phyloP scores from a whole-genome alignment of 345 rosid species.

The Eucalyptus albens region DNA sequence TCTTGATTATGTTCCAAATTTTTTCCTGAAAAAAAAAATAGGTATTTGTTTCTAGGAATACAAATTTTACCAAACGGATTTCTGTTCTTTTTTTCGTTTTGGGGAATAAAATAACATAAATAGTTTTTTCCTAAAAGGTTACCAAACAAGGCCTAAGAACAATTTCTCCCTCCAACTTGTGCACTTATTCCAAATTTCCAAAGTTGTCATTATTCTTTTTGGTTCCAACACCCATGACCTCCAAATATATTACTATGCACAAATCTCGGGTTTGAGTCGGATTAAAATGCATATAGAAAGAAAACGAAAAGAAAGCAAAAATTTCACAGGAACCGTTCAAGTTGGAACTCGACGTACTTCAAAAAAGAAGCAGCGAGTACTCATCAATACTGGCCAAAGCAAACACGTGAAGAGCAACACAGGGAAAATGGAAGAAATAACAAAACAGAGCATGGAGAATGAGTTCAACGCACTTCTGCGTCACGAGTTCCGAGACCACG shows the following conservation, averaged over 20 bases:
- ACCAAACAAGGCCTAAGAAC: rapidly evolving
- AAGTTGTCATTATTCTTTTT: too few relatives aligned
- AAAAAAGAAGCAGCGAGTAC: background rate
- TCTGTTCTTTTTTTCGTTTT: rapidly evolving
- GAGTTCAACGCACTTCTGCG: background rate
- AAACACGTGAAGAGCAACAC: background rate
- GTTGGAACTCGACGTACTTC: background rate
- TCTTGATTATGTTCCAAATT: rapidly evolving
- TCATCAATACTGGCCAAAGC: background rate
- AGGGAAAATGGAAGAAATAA: background rate
- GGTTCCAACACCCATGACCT: background rate
- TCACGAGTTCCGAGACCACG: background rate
- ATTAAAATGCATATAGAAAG: background rate
- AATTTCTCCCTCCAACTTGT: too few relatives aligned
- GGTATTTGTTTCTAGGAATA: rapidly evolving
- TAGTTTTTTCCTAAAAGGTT: rapidly evolving
- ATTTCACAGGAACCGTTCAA: background rate
- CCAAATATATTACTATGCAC: background rate
- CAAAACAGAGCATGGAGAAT: background rate
- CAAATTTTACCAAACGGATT: rapidly evolving
- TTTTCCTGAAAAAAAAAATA: rapidly evolving
- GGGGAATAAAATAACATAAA: too few relatives aligned
- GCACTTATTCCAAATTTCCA: too few relatives aligned
- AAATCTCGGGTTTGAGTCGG: background rate
- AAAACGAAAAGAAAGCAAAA: background rate